Conservation (phyloP, 2,329 filamentous ascomycete species). For the Ambrosiella cleistominuta region DNA sequence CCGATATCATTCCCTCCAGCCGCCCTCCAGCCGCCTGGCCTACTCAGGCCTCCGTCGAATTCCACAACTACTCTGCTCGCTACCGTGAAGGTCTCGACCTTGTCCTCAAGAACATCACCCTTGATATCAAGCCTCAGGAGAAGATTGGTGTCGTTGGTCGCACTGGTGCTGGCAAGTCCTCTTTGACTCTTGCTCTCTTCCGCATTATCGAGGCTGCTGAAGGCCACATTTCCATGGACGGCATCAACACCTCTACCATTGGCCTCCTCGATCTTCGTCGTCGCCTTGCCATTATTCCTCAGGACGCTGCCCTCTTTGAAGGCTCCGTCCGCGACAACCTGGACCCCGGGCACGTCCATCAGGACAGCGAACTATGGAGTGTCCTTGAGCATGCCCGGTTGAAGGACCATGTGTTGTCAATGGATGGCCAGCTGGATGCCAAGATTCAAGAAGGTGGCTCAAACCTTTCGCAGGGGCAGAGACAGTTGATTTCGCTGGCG, state of each 20-base stretch:
- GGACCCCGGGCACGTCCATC: conserved; percentile 84
- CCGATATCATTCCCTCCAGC: conserved; percentile 78
- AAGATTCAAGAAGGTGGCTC: conserved; percentile 87
- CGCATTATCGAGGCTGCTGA: conserved; percentile 78
- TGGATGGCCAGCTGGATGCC: conserved; percentile 82
- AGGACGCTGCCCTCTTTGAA: conserved; percentile 91
- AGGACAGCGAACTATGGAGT: conserved; percentile 95
- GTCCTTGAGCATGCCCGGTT: conserved; percentile 86
- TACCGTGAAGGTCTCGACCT: conserved; percentile 82
- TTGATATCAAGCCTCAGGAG: conserved; percentile 88
- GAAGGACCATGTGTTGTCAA: conserved; percentile 70
- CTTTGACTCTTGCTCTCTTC: conserved; percentile 81
- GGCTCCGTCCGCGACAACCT: conserved; percentile 87
- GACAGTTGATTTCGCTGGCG: conserved; percentile 83
- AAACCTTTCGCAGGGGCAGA: conserved; percentile 87
- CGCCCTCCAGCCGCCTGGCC: conserved; percentile 85
- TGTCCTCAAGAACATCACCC: conserved; percentile 79
- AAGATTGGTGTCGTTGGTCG: conserved; percentile 96
- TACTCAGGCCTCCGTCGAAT: conserved; percentile 68
- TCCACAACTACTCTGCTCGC: conserved; percentile 84
- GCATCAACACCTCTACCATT: conserved; percentile 74
- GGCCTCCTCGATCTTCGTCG: conserved; percentile 77
- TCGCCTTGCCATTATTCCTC: conserved; percentile 87
- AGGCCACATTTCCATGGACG: conserved; percentile 78
- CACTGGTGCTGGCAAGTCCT: conserved; percentile 91